Base-by-base conservation (phyloP, 805 yeast species). In the Ogataea zsoltii region DNA sequence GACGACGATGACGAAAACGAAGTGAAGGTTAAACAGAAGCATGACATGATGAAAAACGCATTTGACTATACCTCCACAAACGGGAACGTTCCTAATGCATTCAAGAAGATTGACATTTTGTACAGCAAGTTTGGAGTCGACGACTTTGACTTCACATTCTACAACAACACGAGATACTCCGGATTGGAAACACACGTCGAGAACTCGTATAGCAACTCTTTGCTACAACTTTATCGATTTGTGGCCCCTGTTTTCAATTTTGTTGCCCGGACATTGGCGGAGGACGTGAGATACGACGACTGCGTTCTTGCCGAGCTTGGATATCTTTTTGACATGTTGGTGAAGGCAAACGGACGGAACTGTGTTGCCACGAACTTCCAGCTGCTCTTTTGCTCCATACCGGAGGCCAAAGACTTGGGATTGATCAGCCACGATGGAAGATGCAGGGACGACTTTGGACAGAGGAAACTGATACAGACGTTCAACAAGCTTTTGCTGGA, bases 121-220 rank as follows among this genome's bases (percentile, higher is more conserved):
- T 92, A 91, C 64, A 86, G 95, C 45, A 83, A 80, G 56, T 92
- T 89, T 65, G 99, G 99, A 21, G 90, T 94, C 25, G 89, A 85
- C 55, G 97, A 90, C 63, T 94, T 94, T 67, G 97, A 92, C 67
- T 92, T 94, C 62, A 83, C 79, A 43, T 85, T 82, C 56, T 92
- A 85, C 70, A 92, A 92, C 61, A 72, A 74, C 32, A 86, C 97
- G 0, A 50, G 59, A 1, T 83, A 72, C 44, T 80, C 97, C 2
- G 97, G 98, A 0, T 71, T 92, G n/a, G 98, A 94, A 63, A 84
- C 90, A 9, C 94, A 90, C 58, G 75, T 85, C 10, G 88, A 85
- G 42, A 88, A 87, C 55, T 77, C 94, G 0, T 83, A 82, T 57
- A 79, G 85, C 48, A 94, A 94, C 62, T 74, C 96, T 0, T 65